Evolutionary conservation across 495 filamentous ascomycete species (phyloP).

Genomic region (Aspergillus affinis): DNA sequence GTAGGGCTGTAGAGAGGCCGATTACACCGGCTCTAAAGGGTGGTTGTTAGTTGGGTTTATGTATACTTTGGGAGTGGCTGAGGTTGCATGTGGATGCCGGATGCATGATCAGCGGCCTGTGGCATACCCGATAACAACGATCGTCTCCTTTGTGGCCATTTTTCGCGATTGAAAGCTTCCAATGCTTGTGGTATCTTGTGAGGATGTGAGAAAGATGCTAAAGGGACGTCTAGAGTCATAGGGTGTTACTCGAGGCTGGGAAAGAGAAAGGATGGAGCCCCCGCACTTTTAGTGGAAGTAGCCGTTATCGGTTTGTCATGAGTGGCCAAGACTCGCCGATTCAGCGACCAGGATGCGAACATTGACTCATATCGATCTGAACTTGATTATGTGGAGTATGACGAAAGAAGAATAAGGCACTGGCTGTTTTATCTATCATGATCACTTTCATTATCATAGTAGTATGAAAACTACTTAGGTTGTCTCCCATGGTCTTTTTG

Average conservation of each 20-base stretch:
- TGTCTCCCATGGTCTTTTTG: neutral
- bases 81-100: neutral
- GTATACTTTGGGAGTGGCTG: constrained; percentile 6
- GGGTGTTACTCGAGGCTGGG: neutral
- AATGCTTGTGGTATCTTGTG: constrained; percentile 4
- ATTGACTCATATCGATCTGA: neutral
- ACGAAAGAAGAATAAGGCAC: neutral
- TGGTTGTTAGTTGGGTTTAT: constrained; percentile 15
- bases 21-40: constrained; percentile 55
- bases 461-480: neutral
- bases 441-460: neutral
- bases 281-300: neutral
- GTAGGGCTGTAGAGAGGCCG: constrained; percentile 54
- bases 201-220: neutral
- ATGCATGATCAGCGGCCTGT: neutral
- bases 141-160: constrained; percentile 35
- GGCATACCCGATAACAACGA: constrained; percentile 47
- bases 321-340: neutral
- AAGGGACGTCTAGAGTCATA: constrained; percentile 1
- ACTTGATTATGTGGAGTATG: neutral
- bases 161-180: neutral
- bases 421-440: neutral
- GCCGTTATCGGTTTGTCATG: neutral
- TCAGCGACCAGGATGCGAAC: neutral
- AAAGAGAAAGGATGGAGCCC: neutral